Percentiles rank a stretch among this genome's conserved stretches.
These are phyloP conservation scores for Triglochin maritima DNA, from an alignment of 106 monocot genomes.

Conservation along the genomic window DNA sequence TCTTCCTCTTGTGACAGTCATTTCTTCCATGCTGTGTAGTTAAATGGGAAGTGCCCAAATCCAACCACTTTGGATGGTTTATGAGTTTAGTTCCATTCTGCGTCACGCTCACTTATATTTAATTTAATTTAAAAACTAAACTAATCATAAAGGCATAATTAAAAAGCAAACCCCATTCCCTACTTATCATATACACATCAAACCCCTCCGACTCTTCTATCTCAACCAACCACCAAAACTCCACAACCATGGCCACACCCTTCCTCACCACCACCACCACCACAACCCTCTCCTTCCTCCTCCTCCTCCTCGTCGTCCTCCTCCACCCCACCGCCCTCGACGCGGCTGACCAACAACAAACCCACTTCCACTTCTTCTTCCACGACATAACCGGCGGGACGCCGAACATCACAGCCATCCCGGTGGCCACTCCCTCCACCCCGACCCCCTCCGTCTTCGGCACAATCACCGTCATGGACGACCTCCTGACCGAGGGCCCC, in stretches of 20 bases:
- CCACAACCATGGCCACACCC: not conserved
- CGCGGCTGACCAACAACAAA: not conserved
- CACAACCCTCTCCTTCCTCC: not conserved
- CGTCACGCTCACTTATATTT: too few species aligned
- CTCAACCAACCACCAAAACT: not conserved
- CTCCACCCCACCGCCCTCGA: not conserved
- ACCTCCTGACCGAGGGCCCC: constrained; percentile 8
- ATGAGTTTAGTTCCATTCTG: too few species aligned
- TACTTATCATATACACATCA: too few species aligned
- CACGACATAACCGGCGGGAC: constrained; percentile 7
- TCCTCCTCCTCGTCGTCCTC: not conserved
- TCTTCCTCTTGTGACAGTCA: too few species aligned
- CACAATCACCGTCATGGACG: constrained; percentile 3
- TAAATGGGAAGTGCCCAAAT: too few species aligned
- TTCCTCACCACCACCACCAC: not conserved
- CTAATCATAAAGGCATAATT: too few species aligned
- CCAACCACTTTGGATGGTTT: too few species aligned
- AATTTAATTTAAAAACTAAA: too few species aligned
- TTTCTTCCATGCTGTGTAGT: too few species aligned
- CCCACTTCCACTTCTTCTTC: constrained; percentile 18
- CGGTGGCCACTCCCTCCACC: not conserved
- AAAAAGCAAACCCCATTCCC: too few species aligned
- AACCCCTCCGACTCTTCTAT: not conserved
- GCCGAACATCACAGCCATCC: constrained; percentile 2
- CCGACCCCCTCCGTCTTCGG: constrained; percentile 4